Conservation (phyloP, 257 asterid genomes). For the Echium plantagineum region DNA sequence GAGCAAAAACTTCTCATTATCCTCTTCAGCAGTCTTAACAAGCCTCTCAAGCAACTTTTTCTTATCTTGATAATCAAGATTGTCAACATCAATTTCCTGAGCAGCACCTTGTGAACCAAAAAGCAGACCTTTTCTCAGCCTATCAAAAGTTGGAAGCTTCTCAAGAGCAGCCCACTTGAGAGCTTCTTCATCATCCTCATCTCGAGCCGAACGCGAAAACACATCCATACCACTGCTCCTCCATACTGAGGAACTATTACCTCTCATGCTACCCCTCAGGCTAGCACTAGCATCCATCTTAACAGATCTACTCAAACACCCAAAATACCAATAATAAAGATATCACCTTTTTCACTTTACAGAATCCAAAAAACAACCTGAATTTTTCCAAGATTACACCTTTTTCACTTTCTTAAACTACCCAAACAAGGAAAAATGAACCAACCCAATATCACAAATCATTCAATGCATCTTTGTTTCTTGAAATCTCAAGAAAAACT, state of each 20-base stretch:
- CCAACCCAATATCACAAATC: too few relatives aligned
- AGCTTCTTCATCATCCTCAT: conserved; percentile 39
- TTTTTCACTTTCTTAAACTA: too few relatives aligned
- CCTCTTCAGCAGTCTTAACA: conserved; percentile 14
- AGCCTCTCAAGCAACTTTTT: conserved; percentile 16
- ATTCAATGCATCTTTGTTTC: too few relatives aligned
- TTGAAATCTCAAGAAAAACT: too few relatives aligned
- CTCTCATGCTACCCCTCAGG: conserved; percentile 10
- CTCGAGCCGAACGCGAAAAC: conserved; percentile 18
- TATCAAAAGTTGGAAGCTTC: conserved; percentile 34
- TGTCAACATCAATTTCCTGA: conserved; percentile 32
- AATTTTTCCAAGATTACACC: too few relatives aligned
- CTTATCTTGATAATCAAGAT: conserved; percentile 37
- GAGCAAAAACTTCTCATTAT: conserved; percentile 18
- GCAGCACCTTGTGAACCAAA: conserved; percentile 28
- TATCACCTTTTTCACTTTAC: background rate
- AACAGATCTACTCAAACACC: background rate
- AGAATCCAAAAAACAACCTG: too few relatives aligned
- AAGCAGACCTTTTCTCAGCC: conserved; percentile 35
- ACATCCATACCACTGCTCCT: conserved; percentile 13
- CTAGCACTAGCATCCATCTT: conserved; percentile 4
- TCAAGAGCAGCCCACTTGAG: conserved; percentile 45
- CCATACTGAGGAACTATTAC: conserved; percentile 16
- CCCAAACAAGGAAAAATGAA: too few relatives aligned
- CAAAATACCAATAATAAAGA: background rate